A percentile compares a stretch with the other conserved stretches of the same genome.
Conservation (phyloP, 73 alveolate genomes). For the Blepharisma stoltei region DNA sequence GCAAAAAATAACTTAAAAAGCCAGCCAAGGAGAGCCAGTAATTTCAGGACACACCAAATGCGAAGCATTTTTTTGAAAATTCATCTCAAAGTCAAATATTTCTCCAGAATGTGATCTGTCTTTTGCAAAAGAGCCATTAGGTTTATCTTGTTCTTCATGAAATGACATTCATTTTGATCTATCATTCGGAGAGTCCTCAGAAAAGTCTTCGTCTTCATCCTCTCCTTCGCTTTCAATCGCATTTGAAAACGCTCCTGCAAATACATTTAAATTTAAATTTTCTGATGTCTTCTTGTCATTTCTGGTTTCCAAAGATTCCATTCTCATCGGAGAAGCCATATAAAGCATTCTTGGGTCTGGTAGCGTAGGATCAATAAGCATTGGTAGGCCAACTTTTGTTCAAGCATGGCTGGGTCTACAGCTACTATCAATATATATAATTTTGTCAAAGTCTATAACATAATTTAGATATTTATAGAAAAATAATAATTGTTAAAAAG, state of each 20-base stretch:
- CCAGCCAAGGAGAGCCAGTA: too few species aligned
- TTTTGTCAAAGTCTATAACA: too few species aligned
- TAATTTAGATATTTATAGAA: too few species aligned
- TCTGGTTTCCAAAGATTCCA: neutral
- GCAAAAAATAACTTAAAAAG: too few species aligned
- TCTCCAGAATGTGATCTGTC: neutral
- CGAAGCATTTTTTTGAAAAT: neutral
- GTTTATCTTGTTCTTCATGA: neutral
- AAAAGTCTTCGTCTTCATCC: neutral
- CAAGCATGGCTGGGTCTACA: too few species aligned
- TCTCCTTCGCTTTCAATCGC: conserved; percentile 1
- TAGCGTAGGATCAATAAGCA: neutral
- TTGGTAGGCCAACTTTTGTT: too few species aligned
- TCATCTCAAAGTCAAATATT: neutral
- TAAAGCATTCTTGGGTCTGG: neutral
- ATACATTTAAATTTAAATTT: neutral
- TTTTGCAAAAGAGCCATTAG: neutral
- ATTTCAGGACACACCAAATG: neutral
- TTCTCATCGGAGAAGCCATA: neutral
- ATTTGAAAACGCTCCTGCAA: conserved; percentile 10
- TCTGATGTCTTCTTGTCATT: neutral
- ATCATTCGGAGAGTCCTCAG: neutral
- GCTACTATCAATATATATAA: too few species aligned
- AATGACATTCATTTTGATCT: neutral
- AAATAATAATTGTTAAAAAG: too few species aligned